Evolutionary conservation across 495 filamentous ascomycete species (phyloP).

Genomic region (Filosporella fistucella): DNA sequence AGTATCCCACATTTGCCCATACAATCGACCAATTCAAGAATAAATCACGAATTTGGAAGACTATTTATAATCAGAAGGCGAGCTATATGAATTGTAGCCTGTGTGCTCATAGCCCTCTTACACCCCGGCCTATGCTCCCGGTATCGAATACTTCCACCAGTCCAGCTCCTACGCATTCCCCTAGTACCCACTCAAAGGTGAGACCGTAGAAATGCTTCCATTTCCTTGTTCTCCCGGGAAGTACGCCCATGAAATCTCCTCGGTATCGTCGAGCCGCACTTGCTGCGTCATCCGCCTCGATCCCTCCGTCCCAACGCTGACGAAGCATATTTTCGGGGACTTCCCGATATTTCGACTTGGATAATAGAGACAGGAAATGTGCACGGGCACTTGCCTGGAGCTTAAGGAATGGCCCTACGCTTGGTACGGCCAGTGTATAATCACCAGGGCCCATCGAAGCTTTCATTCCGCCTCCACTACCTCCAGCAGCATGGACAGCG

Average conservation of each 20-base stretch:
- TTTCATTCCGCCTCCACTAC: conserved; percentile 31
- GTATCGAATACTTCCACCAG: conserved; percentile 85
- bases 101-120: conserved; percentile 54
- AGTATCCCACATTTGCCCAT: no score
- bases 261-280: conserved; percentile 57
- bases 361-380: conserved; percentile 61
- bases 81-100: no score
- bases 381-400: conserved; percentile 61
- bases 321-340: conserved; percentile 60
- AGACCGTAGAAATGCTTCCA: conserved; percentile 80
- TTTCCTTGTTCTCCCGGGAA: conserved; percentile 73
- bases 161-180: conserved; percentile 73
- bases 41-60: no score
- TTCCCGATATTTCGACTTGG: conserved; percentile 60
- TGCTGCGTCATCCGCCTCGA: conserved; percentile 52
- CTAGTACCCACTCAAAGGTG: conserved; percentile 72
- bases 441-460: conserved; percentile 11
- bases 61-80: no score
- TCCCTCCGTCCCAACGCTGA: conserved; percentile 79
- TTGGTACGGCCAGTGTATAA: conserved; percentile 67
- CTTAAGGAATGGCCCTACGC: conserved; percentile 67
- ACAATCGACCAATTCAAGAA: no score
- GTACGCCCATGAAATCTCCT: conserved; percentile 64
- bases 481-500: conserved; percentile 49
- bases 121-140: conserved; percentile 69